Evolutionary conservation across 2,329 filamentous ascomycete genomes (phyloP).

Genomic region (Hypomyces rosellus): DNA sequence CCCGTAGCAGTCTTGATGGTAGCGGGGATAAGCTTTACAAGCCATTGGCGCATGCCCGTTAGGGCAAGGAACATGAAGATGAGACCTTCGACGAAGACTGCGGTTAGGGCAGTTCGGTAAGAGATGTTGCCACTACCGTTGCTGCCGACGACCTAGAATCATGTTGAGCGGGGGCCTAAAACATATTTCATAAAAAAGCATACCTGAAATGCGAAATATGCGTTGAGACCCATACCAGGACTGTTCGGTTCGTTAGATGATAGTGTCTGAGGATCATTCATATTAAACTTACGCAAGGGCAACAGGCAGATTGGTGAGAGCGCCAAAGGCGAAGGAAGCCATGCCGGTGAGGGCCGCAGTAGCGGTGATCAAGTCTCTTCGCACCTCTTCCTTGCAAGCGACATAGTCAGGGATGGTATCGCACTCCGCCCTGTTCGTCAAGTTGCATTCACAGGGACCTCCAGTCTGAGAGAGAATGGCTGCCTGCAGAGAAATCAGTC

Average conservation of each 20-base stretch:
- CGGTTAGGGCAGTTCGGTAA: slow-evolving; percentile 55
- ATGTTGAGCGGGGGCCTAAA: background rate
- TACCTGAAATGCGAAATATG: slow-evolving; percentile 58
- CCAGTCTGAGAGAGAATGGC: slow-evolving; percentile 69
- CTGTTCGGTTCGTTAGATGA: slow-evolving; percentile 27
- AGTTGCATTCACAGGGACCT: slow-evolving; percentile 65
- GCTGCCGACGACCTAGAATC: slow-evolving; percentile 46
- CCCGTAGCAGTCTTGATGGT: slow-evolving; percentile 61
- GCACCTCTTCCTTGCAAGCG: slow-evolving; percentile 51
- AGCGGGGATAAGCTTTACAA: slow-evolving; percentile 57
- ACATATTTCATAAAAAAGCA: background rate
- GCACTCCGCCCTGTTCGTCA: slow-evolving; percentile 39
- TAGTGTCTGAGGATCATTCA: background rate
- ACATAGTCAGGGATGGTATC: slow-evolving; percentile 38
- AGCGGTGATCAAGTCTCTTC: slow-evolving; percentile 73
- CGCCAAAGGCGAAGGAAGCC: slow-evolving; percentile 68
- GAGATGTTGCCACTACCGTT: slow-evolving; percentile 51
- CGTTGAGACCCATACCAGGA: slow-evolving; percentile 62
- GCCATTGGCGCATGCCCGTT: slow-evolving; percentile 67
- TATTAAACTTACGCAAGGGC: slow-evolving; percentile 28
- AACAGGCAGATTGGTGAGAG: slow-evolving; percentile 70
- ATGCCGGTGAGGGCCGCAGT: slow-evolving; percentile 76
- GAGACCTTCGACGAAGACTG: slow-evolving; percentile 59
- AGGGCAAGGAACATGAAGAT: slow-evolving; percentile 59
- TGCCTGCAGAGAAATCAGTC: slow-evolving; percentile 40